Conservation (phyloP, 805 yeast species). For the Ascoidea tarda region DNA sequence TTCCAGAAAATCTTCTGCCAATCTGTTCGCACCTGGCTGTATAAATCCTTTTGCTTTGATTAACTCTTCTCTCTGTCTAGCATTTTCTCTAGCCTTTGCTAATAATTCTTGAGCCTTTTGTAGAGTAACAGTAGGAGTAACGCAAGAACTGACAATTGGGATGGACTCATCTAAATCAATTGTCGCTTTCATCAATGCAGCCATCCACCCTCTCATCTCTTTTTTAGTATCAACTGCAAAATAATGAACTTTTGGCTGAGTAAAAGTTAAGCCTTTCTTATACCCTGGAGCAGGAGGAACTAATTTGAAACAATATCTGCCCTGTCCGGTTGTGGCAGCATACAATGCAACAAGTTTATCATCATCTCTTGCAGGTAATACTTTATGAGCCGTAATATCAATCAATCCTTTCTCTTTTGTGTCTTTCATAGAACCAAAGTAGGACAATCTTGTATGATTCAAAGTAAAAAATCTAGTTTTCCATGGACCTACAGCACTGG, state of each 20-base stretch:
- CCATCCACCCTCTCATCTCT: constrained; percentile 92
- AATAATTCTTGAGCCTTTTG: constrained; percentile 77
- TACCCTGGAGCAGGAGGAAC: constrained; percentile 98
- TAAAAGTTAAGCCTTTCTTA: constrained; percentile 85
- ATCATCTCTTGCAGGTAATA: constrained; percentile 69
- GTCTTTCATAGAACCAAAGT: constrained; percentile 68
- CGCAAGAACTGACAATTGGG: constrained; percentile 85
- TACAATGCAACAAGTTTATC: constrained; percentile 76
- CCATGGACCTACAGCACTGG: constrained; percentile 81
- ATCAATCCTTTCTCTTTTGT: constrained; percentile 81
- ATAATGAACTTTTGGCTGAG: constrained; percentile 91
- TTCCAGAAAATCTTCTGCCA: not conserved
- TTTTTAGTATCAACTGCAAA: constrained; percentile 89
- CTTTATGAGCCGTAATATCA: constrained; percentile 91
- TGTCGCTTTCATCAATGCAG: constrained; percentile 88
- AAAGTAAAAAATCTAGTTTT: constrained; percentile 70
- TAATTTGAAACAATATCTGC: constrained; percentile 83
- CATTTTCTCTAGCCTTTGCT: constrained; percentile 69
- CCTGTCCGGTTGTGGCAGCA: constrained; percentile 89
- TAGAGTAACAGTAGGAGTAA: constrained; percentile 88
- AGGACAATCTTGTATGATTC: constrained; percentile 88
- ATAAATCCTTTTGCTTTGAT: constrained; percentile 8
- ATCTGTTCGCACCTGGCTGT: constrained; percentile 6
- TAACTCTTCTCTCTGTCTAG: constrained; percentile 37
- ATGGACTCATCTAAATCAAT: constrained; percentile 89